Base-by-base conservation (phyloP, 208 protist species). In the Acanthamoeba healyi region DNA sequence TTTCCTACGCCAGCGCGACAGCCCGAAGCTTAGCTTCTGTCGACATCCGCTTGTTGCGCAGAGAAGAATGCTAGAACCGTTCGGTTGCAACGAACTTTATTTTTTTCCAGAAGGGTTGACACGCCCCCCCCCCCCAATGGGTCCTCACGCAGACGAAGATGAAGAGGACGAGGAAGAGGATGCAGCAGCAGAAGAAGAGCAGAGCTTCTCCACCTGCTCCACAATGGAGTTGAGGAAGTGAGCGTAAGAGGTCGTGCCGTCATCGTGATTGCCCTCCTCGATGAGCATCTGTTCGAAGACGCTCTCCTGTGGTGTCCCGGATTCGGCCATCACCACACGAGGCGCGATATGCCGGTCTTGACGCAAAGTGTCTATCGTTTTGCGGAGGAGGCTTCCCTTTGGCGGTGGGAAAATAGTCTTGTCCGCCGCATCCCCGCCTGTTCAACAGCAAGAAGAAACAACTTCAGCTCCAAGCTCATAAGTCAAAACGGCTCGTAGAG, bases 251-350 rank as follows among this genome's bases (percentile, higher is more conserved):
- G 42, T 15, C 63, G n/a, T 29, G 6, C 3, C 49, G 56, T 36
- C 84, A 7, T 70, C 84, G n/a, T 26, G 22, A 19, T 4, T 40
- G 51, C 82, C 82, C 46, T 90, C 82, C 32, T 90, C 82, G 40
- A 90, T 90, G 51, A 90, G 82, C 82, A 90, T 34, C 82, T 90
- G 82, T 58, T 63, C 42, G 29, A 93, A 77, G 42, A 63, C 10
- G 32, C 14, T 17, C 87, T 93, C 87, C 32, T 93, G 42, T 29
- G 65, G 87, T 10, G 63, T 77, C 36, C 87, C 87, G 1, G 87
- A 7, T 34, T 93, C 79, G 36, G 32, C 87, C 61, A 93, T 93
- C 10, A 93, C 56, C 40, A 93, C 87, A 14, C 49, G 56, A 3
- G 87, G 87, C 26, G 87, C 49, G 29, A 93, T 56, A 22, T 54